Percentiles rank a stretch among this genome's conserved stretches.
Conservation (phyloP, 2,329 filamentous ascomycete species). For the Aureobasidium sp. region DNA sequence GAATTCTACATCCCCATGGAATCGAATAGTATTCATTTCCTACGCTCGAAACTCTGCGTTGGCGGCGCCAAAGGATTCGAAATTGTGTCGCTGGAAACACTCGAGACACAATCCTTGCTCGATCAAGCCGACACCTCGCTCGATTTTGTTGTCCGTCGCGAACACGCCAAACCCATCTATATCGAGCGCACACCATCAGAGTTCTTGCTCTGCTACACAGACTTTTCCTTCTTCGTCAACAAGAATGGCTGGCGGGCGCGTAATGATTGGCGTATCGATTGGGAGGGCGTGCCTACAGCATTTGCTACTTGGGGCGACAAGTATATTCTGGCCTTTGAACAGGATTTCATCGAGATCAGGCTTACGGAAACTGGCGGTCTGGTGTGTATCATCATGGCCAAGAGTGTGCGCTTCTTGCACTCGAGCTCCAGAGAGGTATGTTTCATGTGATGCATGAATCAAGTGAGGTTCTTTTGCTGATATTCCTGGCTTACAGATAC, state of each 20-base stretch:
- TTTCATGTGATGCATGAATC: conserved; percentile 14
- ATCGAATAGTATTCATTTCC: conserved; percentile 96
- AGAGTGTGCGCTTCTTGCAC: conserved; percentile 96
- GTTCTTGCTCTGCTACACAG: conserved; percentile 94
- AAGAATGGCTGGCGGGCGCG: conserved; percentile 94
- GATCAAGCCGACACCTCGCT: conserved; percentile 97
- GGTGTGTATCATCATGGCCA: conserved; percentile 92
- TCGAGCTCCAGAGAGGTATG: conserved; percentile 92
- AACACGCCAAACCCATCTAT: conserved; percentile 89
- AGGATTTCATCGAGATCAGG: conserved; percentile 93
- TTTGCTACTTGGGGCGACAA: conserved; percentile 88
- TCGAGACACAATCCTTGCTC: conserved; percentile 94
- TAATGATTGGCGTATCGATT: conserved; percentile 94
- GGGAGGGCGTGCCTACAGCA: conserved; percentile 86
- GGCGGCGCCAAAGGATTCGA: conserved; percentile 94
- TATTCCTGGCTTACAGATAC: conserved; percentile 54
- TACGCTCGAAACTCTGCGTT: conserved; percentile 93
- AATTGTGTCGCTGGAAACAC: conserved; percentile 89
- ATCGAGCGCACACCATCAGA: conserved; percentile 96
- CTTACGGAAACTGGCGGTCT: conserved; percentile 86
- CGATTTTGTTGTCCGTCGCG: conserved; percentile 90
- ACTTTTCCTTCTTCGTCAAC: conserved; percentile 99
- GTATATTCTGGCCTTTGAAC: conserved; percentile 94
- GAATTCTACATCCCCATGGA: conserved; percentile 99
- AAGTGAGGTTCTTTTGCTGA: background rate